A percentile compares a stretch with the other conserved stretches of the same genome.
These are phyloP conservation scores for Hevea brasiliensis DNA, from an alignment of 345 rosid genomes.

Conservation along the genomic window DNA sequence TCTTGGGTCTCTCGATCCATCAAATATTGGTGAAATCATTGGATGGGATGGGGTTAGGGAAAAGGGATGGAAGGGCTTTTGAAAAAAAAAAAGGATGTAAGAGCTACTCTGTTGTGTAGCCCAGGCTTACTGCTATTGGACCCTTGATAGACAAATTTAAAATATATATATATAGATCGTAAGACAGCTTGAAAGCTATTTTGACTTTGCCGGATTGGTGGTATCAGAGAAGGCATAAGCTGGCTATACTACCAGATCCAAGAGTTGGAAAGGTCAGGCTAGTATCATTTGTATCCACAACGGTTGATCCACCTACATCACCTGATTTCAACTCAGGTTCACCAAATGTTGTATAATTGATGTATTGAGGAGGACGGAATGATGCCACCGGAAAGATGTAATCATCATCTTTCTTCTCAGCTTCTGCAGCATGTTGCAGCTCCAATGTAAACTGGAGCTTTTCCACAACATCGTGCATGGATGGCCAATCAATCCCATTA, in stretches of 20 bases:
- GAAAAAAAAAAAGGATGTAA: too few species aligned
- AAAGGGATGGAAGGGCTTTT: too few species aligned
- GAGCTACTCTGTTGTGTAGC: too few species aligned
- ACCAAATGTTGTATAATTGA: too few species aligned
- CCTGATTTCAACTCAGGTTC: not conserved
- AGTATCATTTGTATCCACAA: not conserved
- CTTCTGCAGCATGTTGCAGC: conserved; percentile 12
- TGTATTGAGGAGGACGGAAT: not conserved
- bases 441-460: conserved; percentile 12
- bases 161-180: too few species aligned
- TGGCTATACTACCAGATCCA: not conserved
- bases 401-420: conserved; percentile 2
- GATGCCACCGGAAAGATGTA: not conserved
- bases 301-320: not conserved
- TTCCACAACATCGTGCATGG: conserved; percentile 16
- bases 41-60: too few species aligned
- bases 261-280: not conserved
- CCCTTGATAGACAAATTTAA: too few species aligned
- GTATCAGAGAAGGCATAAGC: not conserved
- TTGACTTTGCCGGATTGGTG: not conserved
- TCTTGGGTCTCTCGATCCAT: too few species aligned
- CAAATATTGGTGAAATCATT: too few species aligned
- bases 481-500: conserved; percentile 1
- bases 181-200: too few species aligned
- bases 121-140: too few species aligned